Evolutionary conservation across 192 early-diverging fungal genomes (phyloP).

Genomic region (Rhizoclosmatium globosum): DNA sequence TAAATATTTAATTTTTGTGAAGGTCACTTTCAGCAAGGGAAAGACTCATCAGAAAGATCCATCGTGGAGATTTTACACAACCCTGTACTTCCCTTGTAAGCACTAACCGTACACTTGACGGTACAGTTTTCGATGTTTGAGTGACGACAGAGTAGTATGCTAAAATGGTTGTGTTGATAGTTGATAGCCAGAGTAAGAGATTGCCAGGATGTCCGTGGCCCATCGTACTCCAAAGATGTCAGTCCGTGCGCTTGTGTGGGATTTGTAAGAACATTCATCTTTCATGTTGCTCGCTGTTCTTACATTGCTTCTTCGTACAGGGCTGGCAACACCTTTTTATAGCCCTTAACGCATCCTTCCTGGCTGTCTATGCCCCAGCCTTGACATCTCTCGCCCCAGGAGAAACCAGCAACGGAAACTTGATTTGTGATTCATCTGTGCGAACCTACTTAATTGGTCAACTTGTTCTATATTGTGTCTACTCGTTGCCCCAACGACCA

Average conservation of each 20-base stretch:
- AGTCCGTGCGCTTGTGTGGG: conserved; percentile 19
- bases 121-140: too few relatives aligned
- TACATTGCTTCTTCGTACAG: conserved; percentile 10
- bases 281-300: neutral
- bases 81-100: too few relatives aligned
- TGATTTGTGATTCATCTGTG: conserved; percentile 22
- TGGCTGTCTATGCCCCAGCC: conserved; percentile 6
- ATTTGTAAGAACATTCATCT: conserved; percentile 15
- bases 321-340: conserved; percentile 25
- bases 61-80: too few relatives aligned
- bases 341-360: conserved; percentile 18
- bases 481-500: conserved; percentile 40
- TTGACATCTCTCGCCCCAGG: neutral
- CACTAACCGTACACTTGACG: too few relatives aligned
- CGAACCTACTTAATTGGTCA: conserved; percentile 36
- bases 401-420: neutral
- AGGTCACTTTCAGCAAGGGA: neutral
- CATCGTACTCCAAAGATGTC: conserved; percentile 9
- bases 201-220: neutral
- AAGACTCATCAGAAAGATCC: too few relatives aligned
- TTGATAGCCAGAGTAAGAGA: too few relatives aligned
- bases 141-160: too few relatives aligned
- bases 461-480: conserved; percentile 30
- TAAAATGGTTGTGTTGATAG: too few relatives aligned
- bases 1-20: too few relatives aligned